These are phyloP conservation scores for Conticribra guillardii DNA, from an alignment of 108 stramenopile species.

Conservation along the genomic window DNA sequence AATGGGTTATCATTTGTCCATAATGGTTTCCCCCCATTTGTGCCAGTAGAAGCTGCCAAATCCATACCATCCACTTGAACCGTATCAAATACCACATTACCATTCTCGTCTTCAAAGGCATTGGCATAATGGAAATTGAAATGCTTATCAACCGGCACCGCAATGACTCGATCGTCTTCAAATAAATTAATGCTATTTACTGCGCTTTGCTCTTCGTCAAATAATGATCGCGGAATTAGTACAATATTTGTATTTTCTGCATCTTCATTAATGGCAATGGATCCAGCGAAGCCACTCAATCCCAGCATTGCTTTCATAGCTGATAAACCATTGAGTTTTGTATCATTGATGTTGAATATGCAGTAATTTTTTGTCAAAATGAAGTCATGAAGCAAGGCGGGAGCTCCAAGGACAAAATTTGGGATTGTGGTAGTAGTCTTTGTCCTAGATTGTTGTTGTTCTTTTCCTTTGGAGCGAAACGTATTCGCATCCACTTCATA, in stretches of 20 bases:
- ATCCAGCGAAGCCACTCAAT: neutral
- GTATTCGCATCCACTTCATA: slow-evolving; percentile 28
- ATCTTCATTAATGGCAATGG: neutral
- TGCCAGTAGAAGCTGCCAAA: slow-evolving; percentile 8
- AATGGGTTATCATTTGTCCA: neutral
- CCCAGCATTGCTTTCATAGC: slow-evolving; percentile 45
- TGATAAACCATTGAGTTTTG: neutral
- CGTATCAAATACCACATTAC: slow-evolving; percentile 51
- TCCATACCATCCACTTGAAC: slow-evolving; percentile 26
- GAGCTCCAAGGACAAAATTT: slow-evolving; percentile 11
- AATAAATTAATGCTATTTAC: neutral
- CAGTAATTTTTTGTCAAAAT: slow-evolving; percentile 48
- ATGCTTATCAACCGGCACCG: slow-evolving; percentile 20
- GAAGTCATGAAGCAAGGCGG: slow-evolving; percentile 50
- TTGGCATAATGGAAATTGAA: slow-evolving; percentile 58
- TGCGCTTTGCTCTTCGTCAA: neutral
- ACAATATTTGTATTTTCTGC: neutral
- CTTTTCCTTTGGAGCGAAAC: slow-evolving; percentile 15
- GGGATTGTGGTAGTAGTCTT: neutral
- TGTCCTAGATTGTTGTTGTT: neutral
- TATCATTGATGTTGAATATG: slow-evolving; percentile 23
- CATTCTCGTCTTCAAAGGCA: slow-evolving; percentile 55
- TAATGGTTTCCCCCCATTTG: slow-evolving; percentile 7
- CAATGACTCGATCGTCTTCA: slow-evolving; percentile 26
- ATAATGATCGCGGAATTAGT: neutral